Percentiles rank a stretch among this genome's conserved stretches.
Evolutionary conservation across 2,329 filamentous ascomycete genomes (phyloP).

Genomic region (Penicillium palitans): DNA sequence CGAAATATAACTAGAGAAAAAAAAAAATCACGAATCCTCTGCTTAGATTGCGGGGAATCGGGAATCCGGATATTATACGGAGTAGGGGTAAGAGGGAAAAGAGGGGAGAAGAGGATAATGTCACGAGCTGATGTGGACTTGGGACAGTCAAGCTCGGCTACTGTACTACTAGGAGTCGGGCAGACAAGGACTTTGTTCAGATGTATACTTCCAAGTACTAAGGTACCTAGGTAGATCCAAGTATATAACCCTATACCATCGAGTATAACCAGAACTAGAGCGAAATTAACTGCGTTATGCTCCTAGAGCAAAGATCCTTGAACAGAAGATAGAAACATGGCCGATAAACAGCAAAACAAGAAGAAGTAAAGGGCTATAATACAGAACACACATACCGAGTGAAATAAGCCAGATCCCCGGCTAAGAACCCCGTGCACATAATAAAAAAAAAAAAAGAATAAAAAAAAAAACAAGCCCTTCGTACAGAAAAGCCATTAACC

Average conservation of each 20-base stretch:
- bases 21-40: not conserved
- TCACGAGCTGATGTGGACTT: slow-evolving; percentile 18
- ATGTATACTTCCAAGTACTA: not conserved
- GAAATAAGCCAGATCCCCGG: not conserved
- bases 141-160: not conserved
- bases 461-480: not conserved
- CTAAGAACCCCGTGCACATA: not conserved
- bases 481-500: not conserved
- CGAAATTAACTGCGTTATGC: not conserved
- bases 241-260: not conserved
- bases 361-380: slow-evolving; percentile 9
- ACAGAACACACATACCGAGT: slow-evolving; percentile 8
- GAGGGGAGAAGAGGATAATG: slow-evolving; percentile 7
- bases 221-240: not conserved
- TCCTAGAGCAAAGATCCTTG: not conserved
- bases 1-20: not conserved
- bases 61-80: not conserved
- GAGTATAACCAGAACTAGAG: not conserved
- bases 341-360: not conserved
- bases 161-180: slow-evolving; percentile 7
- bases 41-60: not conserved
- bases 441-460: no score
- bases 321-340: not conserved
- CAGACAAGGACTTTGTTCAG: not conserved
- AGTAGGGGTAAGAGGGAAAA: not conserved